A percentile compares a stretch with the other conserved stretches of the same genome.
phyloP scores from a whole-genome alignment of 2,329 filamentous ascomycete genomes.

The Herpotrichia juniperi region DNA sequence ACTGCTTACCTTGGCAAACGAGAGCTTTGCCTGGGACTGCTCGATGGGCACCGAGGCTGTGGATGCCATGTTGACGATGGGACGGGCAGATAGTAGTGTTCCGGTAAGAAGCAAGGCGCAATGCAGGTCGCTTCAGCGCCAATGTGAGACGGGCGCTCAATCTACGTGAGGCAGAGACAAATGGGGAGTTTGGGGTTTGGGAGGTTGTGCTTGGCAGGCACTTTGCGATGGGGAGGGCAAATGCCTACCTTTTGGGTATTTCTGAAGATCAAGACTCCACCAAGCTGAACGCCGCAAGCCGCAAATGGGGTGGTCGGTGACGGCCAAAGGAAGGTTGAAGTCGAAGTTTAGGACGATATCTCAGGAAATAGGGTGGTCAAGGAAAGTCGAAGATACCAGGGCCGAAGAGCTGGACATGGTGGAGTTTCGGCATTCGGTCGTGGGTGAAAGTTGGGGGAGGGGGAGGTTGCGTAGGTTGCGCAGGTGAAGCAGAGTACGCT shows the following conservation, averaged over 20 bases:
- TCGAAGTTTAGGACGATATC: conserved; percentile 34
- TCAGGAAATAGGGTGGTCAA: conserved; percentile 58
- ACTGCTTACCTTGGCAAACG: conserved; percentile 74
- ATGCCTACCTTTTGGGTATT: conserved; percentile 2
- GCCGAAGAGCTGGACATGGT: conserved; percentile 57
- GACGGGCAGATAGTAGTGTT: conserved; percentile 14
- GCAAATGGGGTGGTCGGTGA: conserved; percentile 27
- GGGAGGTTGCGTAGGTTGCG: neutral
- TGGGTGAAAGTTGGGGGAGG: conserved; percentile 12
- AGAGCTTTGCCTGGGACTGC: conserved; percentile 58
- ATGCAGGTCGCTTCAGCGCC: conserved; percentile 8
- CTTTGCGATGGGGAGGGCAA: conserved; percentile 6
- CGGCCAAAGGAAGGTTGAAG: conserved; percentile 35
- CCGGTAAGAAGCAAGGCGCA: conserved; percentile 17
- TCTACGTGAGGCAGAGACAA: conserved; percentile 4
- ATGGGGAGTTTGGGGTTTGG: neutral
- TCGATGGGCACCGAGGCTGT: conserved; percentile 35
- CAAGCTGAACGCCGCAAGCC: conserved; percentile 29
- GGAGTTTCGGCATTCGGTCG: conserved; percentile 53
- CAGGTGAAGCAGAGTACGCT: conserved; percentile 7
- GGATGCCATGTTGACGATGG: conserved; percentile 36
- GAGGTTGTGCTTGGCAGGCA: conserved; percentile 5
- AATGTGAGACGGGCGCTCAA: conserved; percentile 3
- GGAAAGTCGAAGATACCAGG: conserved; percentile 55
- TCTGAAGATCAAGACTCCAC: conserved; percentile 19